Evolutionary conservation across 352 stramenopile species (phyloP), one percentile per base, ranked within the genome.

Genomic region (Pythium monospermum): DNA sequence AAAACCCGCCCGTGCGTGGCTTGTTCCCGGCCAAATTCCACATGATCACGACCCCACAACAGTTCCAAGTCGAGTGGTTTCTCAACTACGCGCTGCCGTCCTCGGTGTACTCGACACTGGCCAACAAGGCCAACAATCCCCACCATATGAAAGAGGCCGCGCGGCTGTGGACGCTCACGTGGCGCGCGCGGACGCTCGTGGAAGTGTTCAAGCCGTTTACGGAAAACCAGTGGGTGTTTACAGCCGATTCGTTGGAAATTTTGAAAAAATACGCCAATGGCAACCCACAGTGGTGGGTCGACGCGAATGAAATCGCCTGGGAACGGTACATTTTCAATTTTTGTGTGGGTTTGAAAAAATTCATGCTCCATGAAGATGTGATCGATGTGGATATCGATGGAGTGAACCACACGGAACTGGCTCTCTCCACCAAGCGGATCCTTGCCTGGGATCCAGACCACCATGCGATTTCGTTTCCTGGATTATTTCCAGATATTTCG

Each of bases 131-230:
- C 7, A 76, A 80, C 1, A 74, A 84, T 50, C 42, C 65, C 10
- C 57, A 66, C n/a, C 76, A 91, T 59, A 76, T 87, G 36, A 78
- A 79, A 38, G 73, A 89, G 18, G 80, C 80, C 0, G 74, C 76
- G 3, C 67, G 71, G 43, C 61, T 94, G 10, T 87, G 77, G 76
- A 66, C 76, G 43, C 74, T 94, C 26, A 90, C 80, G 18, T 89
- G 76, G 77, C 74, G 78, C 10, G 79, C 79, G 11, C 78, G 80
- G 1, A 85, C 70, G 10, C 65, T 94, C 4, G 79, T 91, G 13
- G 79, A 88, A 49, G 45, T 91, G 3, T 95, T 94, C 57, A 90
- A 92, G 66, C 81, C 83, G 1, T 95, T 95, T 26, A 95, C 85
- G 3, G 70, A 91, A 51, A 91, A 87, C 60, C 73, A 95, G 48